Conservation (phyloP, 2,329 filamentous ascomycete genomes). For the Monosporascus sp. region DNA sequence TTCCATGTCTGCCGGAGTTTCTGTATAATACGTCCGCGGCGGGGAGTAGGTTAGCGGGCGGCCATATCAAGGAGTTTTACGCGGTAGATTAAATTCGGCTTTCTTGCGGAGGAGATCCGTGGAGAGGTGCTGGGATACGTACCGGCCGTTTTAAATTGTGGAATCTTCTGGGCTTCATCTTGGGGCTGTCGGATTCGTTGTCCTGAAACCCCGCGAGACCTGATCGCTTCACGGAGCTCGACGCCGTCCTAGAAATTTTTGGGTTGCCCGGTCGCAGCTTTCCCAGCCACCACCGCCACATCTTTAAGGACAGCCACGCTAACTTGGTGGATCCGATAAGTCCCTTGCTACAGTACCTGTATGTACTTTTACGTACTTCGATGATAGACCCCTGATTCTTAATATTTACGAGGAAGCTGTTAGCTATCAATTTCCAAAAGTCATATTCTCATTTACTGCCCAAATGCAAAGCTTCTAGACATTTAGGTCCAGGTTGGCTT, state of each 20-base stretch:
- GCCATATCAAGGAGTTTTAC: not conserved
- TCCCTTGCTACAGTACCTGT: not conserved
- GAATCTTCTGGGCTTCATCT: slow-evolving; percentile 56
- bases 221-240: not conserved
- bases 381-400: no score
- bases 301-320: not conserved
- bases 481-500: no score
- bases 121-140: slow-evolving; percentile 28
- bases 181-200: slow-evolving; percentile 13
- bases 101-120: no score
- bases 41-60: slow-evolving; percentile 2
- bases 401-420: no score
- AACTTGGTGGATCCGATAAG: not conserved
- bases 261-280: not conserved
- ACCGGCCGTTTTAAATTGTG: slow-evolving; percentile 64
- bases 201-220: not conserved
- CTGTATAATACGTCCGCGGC: slow-evolving; percentile 39
- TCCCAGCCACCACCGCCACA: not conserved
- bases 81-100: no score
- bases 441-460: no score
- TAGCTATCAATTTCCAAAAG: no score
- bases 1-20: slow-evolving; percentile 96
- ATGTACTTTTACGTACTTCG: no score
- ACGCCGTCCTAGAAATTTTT: not conserved
- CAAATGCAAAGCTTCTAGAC: no score